A percentile compares a stretch with the other conserved stretches of the same genome.
These are phyloP conservation scores for Friedmanniomyces endolithicus DNA, from an alignment of 495 filamentous ascomycete species.

Conservation along the genomic window DNA sequence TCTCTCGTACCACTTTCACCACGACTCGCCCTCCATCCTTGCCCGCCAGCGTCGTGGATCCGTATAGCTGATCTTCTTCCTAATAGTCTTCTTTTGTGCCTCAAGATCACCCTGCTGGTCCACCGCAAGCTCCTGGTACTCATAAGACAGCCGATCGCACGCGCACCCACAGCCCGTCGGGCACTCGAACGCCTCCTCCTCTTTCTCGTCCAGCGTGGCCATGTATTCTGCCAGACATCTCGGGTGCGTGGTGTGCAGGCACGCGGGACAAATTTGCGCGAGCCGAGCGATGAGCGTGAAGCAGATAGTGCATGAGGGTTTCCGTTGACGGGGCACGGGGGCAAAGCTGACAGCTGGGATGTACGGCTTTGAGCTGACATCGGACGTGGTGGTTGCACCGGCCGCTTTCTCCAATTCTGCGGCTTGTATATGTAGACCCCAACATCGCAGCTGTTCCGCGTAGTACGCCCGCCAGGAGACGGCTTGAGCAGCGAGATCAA, in stretches of 20 bases:
- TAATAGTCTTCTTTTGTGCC: background rate
- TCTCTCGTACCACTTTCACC: background rate
- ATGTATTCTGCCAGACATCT: conserved; percentile 9
- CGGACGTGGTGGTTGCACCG: background rate
- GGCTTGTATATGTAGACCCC: conserved; percentile 7
- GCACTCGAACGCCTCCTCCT: conserved; percentile 9
- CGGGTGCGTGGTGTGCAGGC: conserved; percentile 8
- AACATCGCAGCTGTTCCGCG: conserved; percentile 11
- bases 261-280: conserved; percentile 10
- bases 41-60: conserved; percentile 13
- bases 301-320: conserved; percentile 11
- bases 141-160: conserved; percentile 2
- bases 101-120: background rate
- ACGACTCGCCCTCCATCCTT: conserved; percentile 12
- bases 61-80: conserved; percentile 12
- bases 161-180: conserved; percentile 14
- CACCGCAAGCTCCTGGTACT: background rate
- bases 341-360: background rate
- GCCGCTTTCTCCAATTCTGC: conserved; percentile 16
- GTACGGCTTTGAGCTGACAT: background rate
- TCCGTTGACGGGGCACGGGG: background rate
- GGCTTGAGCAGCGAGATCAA: background rate
- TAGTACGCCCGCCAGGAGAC: conserved; percentile 5
- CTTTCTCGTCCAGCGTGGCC: background rate
- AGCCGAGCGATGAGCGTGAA: background rate